Base-by-base conservation (phyloP, 108 stramenopile genomes). In the Cylindrotheca fusiformis region DNA sequence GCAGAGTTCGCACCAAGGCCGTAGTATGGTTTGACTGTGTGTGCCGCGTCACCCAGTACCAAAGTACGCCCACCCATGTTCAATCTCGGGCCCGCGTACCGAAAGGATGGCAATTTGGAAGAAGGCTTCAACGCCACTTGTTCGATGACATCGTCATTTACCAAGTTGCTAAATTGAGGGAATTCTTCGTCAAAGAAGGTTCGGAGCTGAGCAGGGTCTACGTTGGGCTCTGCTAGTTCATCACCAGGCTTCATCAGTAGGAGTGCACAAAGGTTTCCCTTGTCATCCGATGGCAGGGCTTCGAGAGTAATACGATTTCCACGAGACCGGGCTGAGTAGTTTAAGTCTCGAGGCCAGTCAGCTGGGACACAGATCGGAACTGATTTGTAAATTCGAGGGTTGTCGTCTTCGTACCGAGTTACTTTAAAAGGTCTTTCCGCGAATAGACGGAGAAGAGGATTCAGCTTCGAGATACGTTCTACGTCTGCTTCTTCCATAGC, bases 1-100 rank as follows among this genome's bases (percentile, higher is more conserved):
- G 93, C 93, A 22, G 77, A 65, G 72, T 94, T 94, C 55, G 87
- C 87, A 22, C 93, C 93, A 5, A 91, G 67, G 23, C 93, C 93
- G 60, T 74, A 94, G 61, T 86, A 93, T 5, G 91, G 91, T 48
- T 89, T 89, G 21, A 93, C 91, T 4, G 88, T 76, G 57, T 93
- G 88, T 45, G 81, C 81, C 29, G 80, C 71, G 55, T 93, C 91
- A 4, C 91, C 91, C 44, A 87, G 45, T 22, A 90, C 52, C 2
- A 82, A 55, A 10, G 71, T 74, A n/a, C 74, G 67, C 20, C 52
- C 54, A 33, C 81, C 78, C 50, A 73, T 64, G 60, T 83, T 69
- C 26, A 91, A 59, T 49, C 78, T 46, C 4, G 88, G 86, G 5
- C 79, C 75, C 4, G 64, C 77, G 54, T 82, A 93, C 21, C 81